These are phyloP conservation scores for Ogataea paraovalis DNA, from an alignment of 805 yeast genomes.

Conservation along the genomic window DNA sequence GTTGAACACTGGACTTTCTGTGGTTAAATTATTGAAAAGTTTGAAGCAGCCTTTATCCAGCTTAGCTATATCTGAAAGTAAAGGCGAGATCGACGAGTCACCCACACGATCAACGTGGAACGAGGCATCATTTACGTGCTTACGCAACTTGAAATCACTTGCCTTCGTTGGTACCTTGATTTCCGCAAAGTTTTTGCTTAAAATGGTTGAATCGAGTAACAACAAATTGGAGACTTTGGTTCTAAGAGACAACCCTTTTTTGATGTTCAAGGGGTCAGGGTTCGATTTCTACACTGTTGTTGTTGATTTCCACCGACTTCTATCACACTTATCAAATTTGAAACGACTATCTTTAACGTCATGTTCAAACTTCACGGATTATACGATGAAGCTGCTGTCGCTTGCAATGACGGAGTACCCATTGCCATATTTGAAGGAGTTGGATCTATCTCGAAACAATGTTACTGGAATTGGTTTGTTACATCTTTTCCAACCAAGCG, in stretches of 20 bases:
- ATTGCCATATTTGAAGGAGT: conserved; percentile 3
- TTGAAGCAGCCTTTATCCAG: neutral
- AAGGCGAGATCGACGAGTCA: too few species aligned
- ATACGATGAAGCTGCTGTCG: conserved; percentile 13
- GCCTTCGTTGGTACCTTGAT: conserved; percentile 6
- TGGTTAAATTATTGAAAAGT: neutral
- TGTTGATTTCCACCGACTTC: conserved; percentile 10
- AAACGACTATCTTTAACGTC: conserved; percentile 13
- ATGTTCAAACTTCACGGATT: conserved; percentile 20
- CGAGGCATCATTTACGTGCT: neutral
- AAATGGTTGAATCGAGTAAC: conserved; percentile 10
- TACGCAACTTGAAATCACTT: neutral
- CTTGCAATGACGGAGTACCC: conserved; percentile 7
- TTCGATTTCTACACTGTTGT: conserved; percentile 12
- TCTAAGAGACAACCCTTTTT: conserved; percentile 4
- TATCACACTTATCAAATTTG: conserved; percentile 12
- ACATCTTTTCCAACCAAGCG: conserved; percentile 22
- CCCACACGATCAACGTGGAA: neutral
- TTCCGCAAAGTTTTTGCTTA: conserved; percentile 10
- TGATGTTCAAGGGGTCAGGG: conserved; percentile 16
- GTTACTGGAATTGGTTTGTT: conserved; percentile 23
- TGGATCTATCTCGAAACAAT: conserved; percentile 20
- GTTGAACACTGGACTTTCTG: neutral
- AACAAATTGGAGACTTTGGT: conserved; percentile 6
- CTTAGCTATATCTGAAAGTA: neutral